A percentile compares a stretch with the other conserved stretches of the same genome.
Evolutionary conservation across 164 flowering plant species (phyloP).

Genomic region (Pachysandra terminalis): DNA sequence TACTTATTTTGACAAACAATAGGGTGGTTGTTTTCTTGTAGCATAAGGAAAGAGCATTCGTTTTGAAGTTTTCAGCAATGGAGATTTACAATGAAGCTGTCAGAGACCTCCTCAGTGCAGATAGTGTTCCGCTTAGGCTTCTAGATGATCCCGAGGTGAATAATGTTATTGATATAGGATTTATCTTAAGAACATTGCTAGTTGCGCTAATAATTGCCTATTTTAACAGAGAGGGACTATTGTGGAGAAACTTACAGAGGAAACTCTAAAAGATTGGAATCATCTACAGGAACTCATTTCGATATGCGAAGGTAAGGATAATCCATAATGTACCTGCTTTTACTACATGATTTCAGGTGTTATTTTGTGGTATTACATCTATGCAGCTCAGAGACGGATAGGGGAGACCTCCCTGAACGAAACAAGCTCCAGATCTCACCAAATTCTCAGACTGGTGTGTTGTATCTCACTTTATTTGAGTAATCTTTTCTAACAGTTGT

Average conservation of each 20-base stretch:
- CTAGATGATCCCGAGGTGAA: slow-evolving; percentile 97
- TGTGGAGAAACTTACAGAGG: slow-evolving; percentile 85
- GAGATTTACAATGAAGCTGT: slow-evolving; percentile 97
- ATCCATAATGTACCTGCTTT: neutral
- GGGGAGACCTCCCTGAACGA: slow-evolving; percentile 92
- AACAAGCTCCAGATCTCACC: slow-evolving; percentile 96
- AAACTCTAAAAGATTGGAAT: slow-evolving; percentile 49
- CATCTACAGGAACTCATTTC: slow-evolving; percentile 75
- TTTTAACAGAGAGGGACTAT: slow-evolving; percentile 75
- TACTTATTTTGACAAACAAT: neutral
- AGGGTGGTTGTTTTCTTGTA: slow-evolving; percentile 26
- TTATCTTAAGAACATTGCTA: neutral
- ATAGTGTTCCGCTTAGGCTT: slow-evolving; percentile 69
- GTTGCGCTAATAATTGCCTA: slow-evolving; percentile 7
- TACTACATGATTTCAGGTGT: neutral
- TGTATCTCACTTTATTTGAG: slow-evolving; percentile 6
- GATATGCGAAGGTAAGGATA: slow-evolving; percentile 70
- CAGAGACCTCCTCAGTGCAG: slow-evolving; percentile 75
- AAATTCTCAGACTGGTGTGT: slow-evolving; percentile 82
- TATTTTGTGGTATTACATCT: slow-evolving; percentile 8
- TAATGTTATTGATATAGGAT: slow-evolving; percentile 2
- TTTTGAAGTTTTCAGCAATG: slow-evolving; percentile 85
- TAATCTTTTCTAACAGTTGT: neutral
- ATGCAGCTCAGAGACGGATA: slow-evolving; percentile 84
- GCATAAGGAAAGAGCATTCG: slow-evolving; percentile 74